Percentiles rank a stretch among this genome's conserved stretches.
phyloP scores from a whole-genome alignment of 345 rosid genomes.

The Salix purpurea region DNA sequence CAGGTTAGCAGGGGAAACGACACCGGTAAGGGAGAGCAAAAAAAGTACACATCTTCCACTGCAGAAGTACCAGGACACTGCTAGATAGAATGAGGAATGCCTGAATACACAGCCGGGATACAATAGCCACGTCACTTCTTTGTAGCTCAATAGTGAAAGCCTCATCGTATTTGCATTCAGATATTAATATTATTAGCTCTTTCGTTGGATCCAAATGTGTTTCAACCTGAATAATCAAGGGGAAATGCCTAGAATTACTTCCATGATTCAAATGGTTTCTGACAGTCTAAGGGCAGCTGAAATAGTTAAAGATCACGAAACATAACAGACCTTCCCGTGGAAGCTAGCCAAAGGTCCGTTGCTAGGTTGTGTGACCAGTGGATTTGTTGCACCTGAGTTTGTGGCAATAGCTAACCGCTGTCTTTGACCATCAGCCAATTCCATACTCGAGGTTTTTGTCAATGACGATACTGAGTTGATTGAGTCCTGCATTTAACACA shows the following conservation, averaged over 20 bases:
- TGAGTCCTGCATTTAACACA: conserved; percentile 53
- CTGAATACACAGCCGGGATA: conserved; percentile 91
- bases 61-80: background rate
- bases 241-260: conserved; percentile 1
- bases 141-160: conserved; percentile 70
- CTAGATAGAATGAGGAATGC: conserved; percentile 22
- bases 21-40: background rate
- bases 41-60: background rate
- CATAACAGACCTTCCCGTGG: conserved; percentile 52
- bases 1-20: background rate
- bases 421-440: conserved; percentile 70
- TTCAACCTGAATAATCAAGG: conserved; percentile 44
- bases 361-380: conserved; percentile 52
- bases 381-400: conserved; percentile 46
- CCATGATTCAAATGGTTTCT: background rate
- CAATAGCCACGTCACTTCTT: conserved; percentile 75
- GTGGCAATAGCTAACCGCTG: conserved; percentile 67
- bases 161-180: conserved; percentile 71
- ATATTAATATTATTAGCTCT: conserved; percentile 60
- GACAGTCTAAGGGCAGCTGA: background rate
- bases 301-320: background rate
- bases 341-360: conserved; percentile 60
- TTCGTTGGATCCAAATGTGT: conserved; percentile 65
- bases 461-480: conserved; percentile 66
- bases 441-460: conserved; percentile 64